These are phyloP conservation scores for Cercospora sp. DNA, from an alignment of 2,329 filamentous ascomycete species.

Conservation along the genomic window DNA sequence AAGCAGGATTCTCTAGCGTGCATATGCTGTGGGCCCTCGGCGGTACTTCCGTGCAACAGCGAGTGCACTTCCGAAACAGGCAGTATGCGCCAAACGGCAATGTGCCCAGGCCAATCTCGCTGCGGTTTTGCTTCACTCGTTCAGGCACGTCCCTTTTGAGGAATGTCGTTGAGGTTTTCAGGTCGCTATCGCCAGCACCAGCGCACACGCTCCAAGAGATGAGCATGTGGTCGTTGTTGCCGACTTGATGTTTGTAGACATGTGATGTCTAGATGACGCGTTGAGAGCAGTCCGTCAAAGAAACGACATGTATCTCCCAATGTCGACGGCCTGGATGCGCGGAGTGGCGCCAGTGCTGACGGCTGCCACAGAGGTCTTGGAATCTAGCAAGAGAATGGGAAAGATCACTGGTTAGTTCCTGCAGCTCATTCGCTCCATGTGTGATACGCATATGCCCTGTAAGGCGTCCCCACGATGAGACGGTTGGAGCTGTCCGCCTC, in stretches of 20 bases:
- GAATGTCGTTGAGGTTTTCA: not conserved
- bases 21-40: conserved; percentile 4
- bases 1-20: conserved; percentile 4
- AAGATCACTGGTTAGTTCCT: not conserved
- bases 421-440: not conserved
- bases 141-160: not conserved
- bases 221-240: not conserved
- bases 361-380: not conserved
- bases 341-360: not conserved
- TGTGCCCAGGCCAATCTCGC: not conserved
- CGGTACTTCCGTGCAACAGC: not conserved
- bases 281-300: not conserved
- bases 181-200: not conserved
- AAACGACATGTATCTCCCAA: not conserved
- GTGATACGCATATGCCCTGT: not conserved
- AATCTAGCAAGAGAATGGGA: not conserved
- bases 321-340: not conserved
- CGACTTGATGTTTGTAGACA: not conserved
- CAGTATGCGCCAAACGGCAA: not conserved
- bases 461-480: too few species aligned
- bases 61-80: not conserved
- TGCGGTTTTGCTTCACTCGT: not conserved
- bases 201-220: not conserved
- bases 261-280: not conserved
- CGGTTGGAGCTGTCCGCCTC: not conserved